Evolutionary conservation across 1,284 basidiomycete genomes (phyloP).

Genomic region (Apiotrichum montevideense): DNA sequence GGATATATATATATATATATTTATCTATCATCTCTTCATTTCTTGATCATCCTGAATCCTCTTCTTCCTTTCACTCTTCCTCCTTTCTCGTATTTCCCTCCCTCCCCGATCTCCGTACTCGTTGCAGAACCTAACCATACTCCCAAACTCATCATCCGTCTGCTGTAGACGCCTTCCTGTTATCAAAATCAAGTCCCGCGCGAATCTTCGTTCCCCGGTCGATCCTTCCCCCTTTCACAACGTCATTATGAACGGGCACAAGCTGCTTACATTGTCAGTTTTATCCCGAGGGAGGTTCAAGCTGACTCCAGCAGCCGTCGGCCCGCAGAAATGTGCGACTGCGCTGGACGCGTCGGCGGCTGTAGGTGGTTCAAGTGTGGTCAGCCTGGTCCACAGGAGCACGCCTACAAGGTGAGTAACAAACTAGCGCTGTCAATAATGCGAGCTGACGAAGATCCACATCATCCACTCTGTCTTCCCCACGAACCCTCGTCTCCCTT

Average conservation of each 20-base stretch:
- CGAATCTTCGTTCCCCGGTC: too few species aligned
- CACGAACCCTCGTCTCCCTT: not conserved
- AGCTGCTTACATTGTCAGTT: not conserved
- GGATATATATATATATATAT: too few species aligned
- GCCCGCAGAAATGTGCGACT: not conserved
- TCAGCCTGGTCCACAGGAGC: conserved; percentile 14
- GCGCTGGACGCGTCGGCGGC: not conserved
- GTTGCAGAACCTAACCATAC: not conserved
- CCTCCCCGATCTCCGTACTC: not conserved
- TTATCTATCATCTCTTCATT: too few species aligned
- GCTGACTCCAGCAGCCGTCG: not conserved
- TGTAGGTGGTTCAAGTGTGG: conserved; percentile 17
- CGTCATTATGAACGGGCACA: not conserved
- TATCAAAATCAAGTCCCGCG: too few species aligned
- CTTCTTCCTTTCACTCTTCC: not conserved
- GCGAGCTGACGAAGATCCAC: not conserved
- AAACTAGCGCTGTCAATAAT: not conserved
- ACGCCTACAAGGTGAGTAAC: conserved; percentile 14
- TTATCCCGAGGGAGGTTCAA: not conserved
- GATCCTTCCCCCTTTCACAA: too few species aligned
- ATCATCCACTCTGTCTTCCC: not conserved
- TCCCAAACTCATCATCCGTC: not conserved
- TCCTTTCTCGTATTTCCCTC: not conserved
- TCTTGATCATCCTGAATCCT: too few species aligned
- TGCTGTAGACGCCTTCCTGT: not conserved